Conservation (phyloP, 176 grass and related monocot genomes). For the Areca catechu region DNA sequence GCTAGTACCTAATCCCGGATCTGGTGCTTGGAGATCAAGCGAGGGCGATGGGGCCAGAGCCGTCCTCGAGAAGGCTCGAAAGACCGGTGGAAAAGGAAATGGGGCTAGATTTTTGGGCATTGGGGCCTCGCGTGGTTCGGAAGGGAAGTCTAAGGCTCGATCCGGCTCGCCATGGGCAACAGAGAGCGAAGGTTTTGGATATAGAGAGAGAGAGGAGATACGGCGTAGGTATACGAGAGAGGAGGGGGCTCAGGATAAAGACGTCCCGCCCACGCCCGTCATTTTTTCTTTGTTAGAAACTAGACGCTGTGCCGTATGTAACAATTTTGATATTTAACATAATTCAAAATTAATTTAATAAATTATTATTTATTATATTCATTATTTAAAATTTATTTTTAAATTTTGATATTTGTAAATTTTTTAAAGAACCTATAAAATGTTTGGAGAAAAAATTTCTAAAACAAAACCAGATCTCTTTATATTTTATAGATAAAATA, state of each 20-base stretch:
- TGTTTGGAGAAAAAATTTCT: too few species aligned
- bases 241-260: background rate
- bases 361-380: too few species aligned
- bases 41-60: background rate
- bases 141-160: constrained; percentile 7
- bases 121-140: background rate
- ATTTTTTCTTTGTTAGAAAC: background rate
- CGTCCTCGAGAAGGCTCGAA: background rate
- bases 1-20: constrained; percentile 18
- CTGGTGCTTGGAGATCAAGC: constrained; percentile 17
- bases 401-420: too few species aligned
- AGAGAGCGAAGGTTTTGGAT: too few species aligned
- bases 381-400: too few species aligned
- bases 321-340: too few species aligned
- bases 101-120: background rate
- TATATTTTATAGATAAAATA: too few species aligned
- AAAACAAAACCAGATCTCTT: too few species aligned
- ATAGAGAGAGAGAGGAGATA: background rate
- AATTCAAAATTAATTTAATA: too few species aligned
- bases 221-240: background rate
- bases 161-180: constrained; percentile 7
- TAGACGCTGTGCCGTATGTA: too few species aligned
- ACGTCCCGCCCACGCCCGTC: constrained; percentile 23
- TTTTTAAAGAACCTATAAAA: too few species aligned
- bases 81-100: background rate